phyloP scores from a whole-genome alignment of 2,329 filamentous ascomycete genomes.

The Xylaria sp. region DNA sequence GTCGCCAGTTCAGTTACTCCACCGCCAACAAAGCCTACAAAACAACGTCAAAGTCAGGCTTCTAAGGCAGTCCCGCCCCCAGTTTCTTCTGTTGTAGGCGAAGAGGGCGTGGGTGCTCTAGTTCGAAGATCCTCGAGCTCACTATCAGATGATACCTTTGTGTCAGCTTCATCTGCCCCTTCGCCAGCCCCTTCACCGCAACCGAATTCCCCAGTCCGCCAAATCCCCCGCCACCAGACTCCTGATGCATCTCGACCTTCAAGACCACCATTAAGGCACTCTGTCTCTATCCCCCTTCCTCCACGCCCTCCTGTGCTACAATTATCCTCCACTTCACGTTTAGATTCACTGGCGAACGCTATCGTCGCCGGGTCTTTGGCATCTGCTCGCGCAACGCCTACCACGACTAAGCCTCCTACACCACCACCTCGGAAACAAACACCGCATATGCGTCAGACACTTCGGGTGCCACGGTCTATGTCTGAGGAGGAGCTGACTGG shows the following conservation, averaged over 20 bases:
- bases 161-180: conserved; percentile 53
- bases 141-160: conserved; percentile 61
- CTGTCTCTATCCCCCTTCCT: conserved; percentile 13
- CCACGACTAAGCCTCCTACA: conserved; percentile 55
- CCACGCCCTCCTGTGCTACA: conserved; percentile 30
- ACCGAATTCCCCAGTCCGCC: conserved; percentile 45
- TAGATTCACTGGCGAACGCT: conserved; percentile 76
- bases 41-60: conserved; percentile 32
- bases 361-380: conserved; percentile 81
- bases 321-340: conserved; percentile 57
- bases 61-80: conserved; percentile 18
- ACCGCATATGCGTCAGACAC: conserved; percentile 71
- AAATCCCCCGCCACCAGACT: conserved; percentile 39
- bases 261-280: conserved; percentile 37
- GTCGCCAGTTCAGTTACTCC: conserved; percentile 20
- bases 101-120: conserved; percentile 10
- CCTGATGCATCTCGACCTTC: conserved; percentile 37
- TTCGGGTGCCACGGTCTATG: conserved; percentile 66
- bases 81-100: conserved; percentile 2
- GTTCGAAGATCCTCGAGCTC: conserved; percentile 46
- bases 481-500: conserved; percentile 64
- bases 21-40: conserved; percentile 36
- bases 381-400: conserved; percentile 63
- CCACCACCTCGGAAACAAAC: conserved; percentile 58
- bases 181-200: conserved; percentile 50